Evolutionary conservation across 1,284 basidiomycete species (phyloP).

Genomic region (Xerocomus amazonicus): DNA sequence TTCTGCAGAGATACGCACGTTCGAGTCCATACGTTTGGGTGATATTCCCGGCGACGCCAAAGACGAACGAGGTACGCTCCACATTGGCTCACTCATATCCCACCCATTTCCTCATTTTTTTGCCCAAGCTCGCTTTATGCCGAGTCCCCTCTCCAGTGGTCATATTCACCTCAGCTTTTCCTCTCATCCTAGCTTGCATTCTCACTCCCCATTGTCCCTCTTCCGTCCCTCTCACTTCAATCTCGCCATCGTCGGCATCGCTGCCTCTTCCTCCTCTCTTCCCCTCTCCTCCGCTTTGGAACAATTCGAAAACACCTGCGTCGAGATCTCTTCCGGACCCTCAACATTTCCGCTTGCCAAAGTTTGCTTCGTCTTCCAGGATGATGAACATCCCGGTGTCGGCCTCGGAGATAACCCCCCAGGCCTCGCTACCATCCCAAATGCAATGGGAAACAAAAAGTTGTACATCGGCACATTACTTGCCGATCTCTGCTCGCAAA

Average conservation of each 20-base stretch:
- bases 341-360: slow-evolving; percentile 72
- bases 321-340: slow-evolving; percentile 60
- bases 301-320: slow-evolving; percentile 57
- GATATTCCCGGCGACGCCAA: slow-evolving; percentile 77
- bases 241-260: slow-evolving; percentile 75
- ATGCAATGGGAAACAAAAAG: slow-evolving; percentile 76
- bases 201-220: slow-evolving; percentile 56
- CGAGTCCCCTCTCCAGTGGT: slow-evolving; percentile 71
- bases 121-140: slow-evolving; percentile 85
- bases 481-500: slow-evolving; percentile 81
- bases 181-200: slow-evolving; percentile 62
- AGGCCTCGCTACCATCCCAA: slow-evolving; percentile 70
- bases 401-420: slow-evolving; percentile 56
- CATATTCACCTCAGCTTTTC: slow-evolving; percentile 70
- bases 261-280: slow-evolving; percentile 57
- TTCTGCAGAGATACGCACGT: slow-evolving; percentile 64
- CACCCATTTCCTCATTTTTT: slow-evolving; percentile 14
- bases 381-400: slow-evolving; percentile 56
- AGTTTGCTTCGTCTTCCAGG: slow-evolving; percentile 78
- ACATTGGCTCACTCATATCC: neutral
- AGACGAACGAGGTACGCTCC: slow-evolving; percentile 68
- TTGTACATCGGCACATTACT: slow-evolving; percentile 82
- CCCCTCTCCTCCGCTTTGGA: slow-evolving; percentile 58
- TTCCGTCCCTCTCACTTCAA: slow-evolving; percentile 78
- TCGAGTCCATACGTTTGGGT: slow-evolving; percentile 67